phyloP scores from a whole-genome alignment of 306 rosid species.

The Dicorynia guianensis region DNA sequence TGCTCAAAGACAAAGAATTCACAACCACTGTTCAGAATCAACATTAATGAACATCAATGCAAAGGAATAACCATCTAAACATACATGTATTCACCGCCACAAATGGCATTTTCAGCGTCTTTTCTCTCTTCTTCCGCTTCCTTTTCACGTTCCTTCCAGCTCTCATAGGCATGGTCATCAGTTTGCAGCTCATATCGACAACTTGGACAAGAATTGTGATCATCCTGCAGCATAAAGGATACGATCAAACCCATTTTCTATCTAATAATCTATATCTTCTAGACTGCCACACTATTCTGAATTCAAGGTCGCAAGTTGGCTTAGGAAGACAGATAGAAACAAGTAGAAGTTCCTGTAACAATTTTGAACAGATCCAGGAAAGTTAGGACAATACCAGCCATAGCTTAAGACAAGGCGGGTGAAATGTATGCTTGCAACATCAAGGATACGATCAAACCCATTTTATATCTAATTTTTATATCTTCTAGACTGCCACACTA shows the following conservation, averaged over 20 bases:
- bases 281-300: neutral
- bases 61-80: conserved; percentile 52
- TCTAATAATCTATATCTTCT: conserved; percentile 10
- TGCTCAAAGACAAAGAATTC: conserved; percentile 29
- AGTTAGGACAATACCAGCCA: conserved; percentile 78
- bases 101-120: conserved; percentile 91
- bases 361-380: neutral
- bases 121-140: conserved; percentile 96
- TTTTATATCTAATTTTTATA: too few relatives aligned
- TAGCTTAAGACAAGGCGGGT: conserved; percentile 91
- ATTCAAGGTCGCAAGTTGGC: conserved; percentile 28
- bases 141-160: conserved; percentile 95
- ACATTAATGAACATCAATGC: conserved; percentile 3
- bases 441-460: too few relatives aligned
- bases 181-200: conserved; percentile 90
- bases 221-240: conserved; percentile 61
- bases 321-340: conserved; percentile 21
- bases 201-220: conserved; percentile 87
- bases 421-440: conserved; percentile 97
- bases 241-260: conserved; percentile 15
- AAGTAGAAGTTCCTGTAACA: neutral
- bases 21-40: conserved; percentile 9
- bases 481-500: conserved; percentile 9
- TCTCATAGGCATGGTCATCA: conserved; percentile 87
- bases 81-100: conserved; percentile 97